Conservation (phyloP, 2,329 filamentous ascomycete species). For the Thelonectria blattea region DNA sequence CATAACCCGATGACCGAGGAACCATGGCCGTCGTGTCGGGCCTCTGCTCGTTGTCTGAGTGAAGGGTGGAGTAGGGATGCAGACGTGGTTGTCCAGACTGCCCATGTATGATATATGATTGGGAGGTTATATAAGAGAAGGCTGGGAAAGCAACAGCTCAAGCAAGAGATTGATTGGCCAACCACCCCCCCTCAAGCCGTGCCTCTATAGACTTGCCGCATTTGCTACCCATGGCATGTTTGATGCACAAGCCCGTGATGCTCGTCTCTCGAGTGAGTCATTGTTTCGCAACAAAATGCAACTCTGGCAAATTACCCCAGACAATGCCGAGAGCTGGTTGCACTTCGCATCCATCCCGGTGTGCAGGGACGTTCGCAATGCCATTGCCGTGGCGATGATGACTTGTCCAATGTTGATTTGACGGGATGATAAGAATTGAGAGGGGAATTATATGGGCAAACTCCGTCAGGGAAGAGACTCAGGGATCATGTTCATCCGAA, state of each 20-base stretch:
- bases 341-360: background rate
- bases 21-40: constrained; percentile 3
- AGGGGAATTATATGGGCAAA: background rate
- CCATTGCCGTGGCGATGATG: constrained; percentile 36
- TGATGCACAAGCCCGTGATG: constrained; percentile 6
- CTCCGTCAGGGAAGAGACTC: too few species aligned
- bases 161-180: constrained; percentile 13
- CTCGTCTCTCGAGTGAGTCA: constrained; percentile 17
- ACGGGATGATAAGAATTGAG: background rate
- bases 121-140: background rate
- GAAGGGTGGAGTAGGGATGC: constrained; percentile 15
- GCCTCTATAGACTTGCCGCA: too few species aligned
- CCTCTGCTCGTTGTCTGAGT: constrained; percentile 23
- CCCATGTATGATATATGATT: constrained; percentile 15
- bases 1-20: constrained; percentile 3
- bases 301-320: constrained; percentile 15
- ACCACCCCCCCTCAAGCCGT: background rate
- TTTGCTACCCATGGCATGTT: background rate
- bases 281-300: background rate
- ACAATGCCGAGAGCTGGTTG: constrained; percentile 10
- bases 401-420: constrained; percentile 21
- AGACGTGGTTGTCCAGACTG: background rate
- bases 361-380: constrained; percentile 24
- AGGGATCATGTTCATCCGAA: constrained; percentile 11
- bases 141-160: background rate